Percentiles rank a stretch among this genome's conserved stretches.
Conservation (phyloP, 2,329 filamentous ascomycete species). For the Colletotrichum scovillei region DNA sequence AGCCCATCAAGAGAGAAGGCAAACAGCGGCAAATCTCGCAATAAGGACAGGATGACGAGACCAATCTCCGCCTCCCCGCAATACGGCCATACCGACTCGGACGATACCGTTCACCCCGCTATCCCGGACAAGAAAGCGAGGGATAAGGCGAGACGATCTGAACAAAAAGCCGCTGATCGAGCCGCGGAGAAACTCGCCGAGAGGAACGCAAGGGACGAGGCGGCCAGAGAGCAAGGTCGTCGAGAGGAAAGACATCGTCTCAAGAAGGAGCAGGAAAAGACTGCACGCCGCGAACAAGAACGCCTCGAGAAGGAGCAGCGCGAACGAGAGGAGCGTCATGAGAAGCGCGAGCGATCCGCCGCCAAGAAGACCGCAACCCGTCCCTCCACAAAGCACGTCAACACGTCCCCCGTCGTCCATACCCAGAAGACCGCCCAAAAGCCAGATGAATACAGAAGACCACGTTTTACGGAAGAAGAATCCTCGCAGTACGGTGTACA, state of each 20-base stretch:
- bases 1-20: constrained; percentile 61
- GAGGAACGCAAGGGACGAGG: neutral
- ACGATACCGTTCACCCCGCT: constrained; percentile 54
- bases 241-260: constrained; percentile 40
- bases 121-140: constrained; percentile 46
- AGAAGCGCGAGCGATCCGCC: constrained; percentile 38
- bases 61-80: constrained; percentile 51
- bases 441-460: constrained; percentile 41
- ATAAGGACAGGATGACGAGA: constrained; percentile 45
- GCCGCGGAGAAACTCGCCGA: no score
- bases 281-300: constrained; percentile 42
- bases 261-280: constrained; percentile 41
- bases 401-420: constrained; percentile 47
- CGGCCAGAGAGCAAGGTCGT: constrained; percentile 32
- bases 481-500: constrained; percentile 52
- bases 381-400: constrained; percentile 48
- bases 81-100: constrained; percentile 53
- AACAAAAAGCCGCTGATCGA: neutral
- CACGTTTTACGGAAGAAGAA: constrained; percentile 41
- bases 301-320: constrained; percentile 38
- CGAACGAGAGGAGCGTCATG: constrained; percentile 40
- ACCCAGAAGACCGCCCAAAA: constrained; percentile 24
- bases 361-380: constrained; percentile 40
- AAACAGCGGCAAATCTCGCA: constrained; percentile 63
- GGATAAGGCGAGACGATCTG: constrained; percentile 37